Evolutionary conservation across 495 filamentous ascomycete genomes (phyloP).

Genomic region (Penicillium silybi): DNA sequence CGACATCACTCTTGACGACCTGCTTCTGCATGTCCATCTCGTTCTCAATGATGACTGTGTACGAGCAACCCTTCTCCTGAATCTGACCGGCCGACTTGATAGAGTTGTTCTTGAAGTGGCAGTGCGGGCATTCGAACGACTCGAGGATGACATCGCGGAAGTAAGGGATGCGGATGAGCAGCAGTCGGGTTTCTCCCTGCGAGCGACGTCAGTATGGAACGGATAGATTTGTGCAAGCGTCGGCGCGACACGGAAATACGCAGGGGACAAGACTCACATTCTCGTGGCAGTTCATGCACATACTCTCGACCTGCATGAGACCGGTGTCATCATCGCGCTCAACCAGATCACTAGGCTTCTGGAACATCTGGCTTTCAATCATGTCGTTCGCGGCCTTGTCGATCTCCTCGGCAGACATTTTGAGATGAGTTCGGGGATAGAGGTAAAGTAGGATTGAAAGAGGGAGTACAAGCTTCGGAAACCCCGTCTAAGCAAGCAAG

Average conservation of each 20-base stretch:
- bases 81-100: constrained; percentile 87
- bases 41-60: constrained; percentile 66
- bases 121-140: constrained; percentile 90
- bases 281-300: constrained; percentile 85
- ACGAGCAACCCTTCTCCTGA: constrained; percentile 80
- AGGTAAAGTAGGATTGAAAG: background rate
- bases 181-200: constrained; percentile 77
- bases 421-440: background rate
- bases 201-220: background rate
- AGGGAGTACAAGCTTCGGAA: background rate
- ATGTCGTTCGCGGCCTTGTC: too few species aligned
- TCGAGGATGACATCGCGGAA: constrained; percentile 97
- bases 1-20: constrained; percentile 86
- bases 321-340: constrained; percentile 44
- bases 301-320: constrained; percentile 53
- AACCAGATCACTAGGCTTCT: constrained; percentile 41
- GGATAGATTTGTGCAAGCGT: background rate
- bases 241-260: background rate
- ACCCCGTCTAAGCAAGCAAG: background rate
- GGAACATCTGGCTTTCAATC: constrained; percentile 34
- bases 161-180: constrained; percentile 88
- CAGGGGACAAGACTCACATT: constrained; percentile 48
- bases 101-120: constrained; percentile 83
- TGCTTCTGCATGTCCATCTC: constrained; percentile 75
- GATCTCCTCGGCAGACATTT: constrained; percentile 32